These are phyloP conservation scores for Torrubiellomyces zombiae DNA, from an alignment of 2,329 filamentous ascomycete genomes.

Conservation along the genomic window DNA sequence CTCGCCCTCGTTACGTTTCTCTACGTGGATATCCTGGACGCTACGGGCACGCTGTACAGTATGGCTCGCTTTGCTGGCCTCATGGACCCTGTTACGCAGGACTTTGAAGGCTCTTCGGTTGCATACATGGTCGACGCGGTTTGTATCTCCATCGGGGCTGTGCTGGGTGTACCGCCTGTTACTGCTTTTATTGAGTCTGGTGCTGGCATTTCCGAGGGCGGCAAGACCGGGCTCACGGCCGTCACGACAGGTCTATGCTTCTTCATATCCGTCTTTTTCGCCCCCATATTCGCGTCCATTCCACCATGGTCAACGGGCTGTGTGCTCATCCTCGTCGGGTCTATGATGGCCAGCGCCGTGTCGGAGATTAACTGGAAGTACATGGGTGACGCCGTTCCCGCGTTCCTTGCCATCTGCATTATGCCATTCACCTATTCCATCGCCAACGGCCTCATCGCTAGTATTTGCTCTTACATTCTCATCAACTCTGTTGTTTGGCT, in stretches of 20 bases:
- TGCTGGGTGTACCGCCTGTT: conserved; percentile 65
- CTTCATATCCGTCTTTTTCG: conserved; percentile 77
- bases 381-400: conserved; percentile 66
- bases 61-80: conserved; percentile 75
- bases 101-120: conserved; percentile 72
- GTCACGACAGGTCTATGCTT: conserved; percentile 68
- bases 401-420: conserved; percentile 66
- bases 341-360: conserved; percentile 66
- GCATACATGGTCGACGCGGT: conserved; percentile 75
- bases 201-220: conserved; percentile 76
- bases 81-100: conserved; percentile 66
- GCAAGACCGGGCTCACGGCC: conserved; percentile 69
- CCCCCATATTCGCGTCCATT: conserved; percentile 78
- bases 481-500: conserved; percentile 59
- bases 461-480: conserved; percentile 59
- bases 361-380: conserved; percentile 83
- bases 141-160: conserved; percentile 59
- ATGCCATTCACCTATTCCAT: conserved; percentile 90
- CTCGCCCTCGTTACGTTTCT: conserved; percentile 77
- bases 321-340: conserved; percentile 76
- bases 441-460: conserved; percentile 69
- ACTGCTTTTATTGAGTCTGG: conserved; percentile 83
- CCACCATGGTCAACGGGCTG: conserved; percentile 81
- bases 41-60: conserved; percentile 72
- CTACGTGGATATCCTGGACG: conserved; percentile 80